Percentiles rank a stretch among this genome's conserved stretches.
Conservation (phyloP, 2,329 filamentous ascomycete species). For the Harringtonia aguacate region DNA sequence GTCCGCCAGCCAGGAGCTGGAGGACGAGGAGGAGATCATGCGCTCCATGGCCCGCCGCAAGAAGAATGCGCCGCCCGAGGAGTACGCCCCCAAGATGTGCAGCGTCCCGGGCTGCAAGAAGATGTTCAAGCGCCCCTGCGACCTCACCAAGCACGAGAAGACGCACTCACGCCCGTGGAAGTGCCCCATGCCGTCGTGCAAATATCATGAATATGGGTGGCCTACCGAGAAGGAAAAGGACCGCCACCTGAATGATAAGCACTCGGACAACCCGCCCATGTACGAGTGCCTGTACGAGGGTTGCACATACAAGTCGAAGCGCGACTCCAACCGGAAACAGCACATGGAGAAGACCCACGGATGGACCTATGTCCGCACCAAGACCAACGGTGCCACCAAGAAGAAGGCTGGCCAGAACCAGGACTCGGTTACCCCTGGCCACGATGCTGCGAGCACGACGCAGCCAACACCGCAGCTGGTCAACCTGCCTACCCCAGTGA, state of each 20-base stretch:
- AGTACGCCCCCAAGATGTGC: constrained; percentile 72
- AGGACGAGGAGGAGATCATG: constrained; percentile 72
- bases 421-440: constrained; percentile 19
- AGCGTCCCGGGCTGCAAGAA: constrained; percentile 69
- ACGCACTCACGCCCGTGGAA: constrained; percentile 96
- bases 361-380: constrained; percentile 84
- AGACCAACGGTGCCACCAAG: constrained; percentile 70
- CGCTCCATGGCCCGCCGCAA: constrained; percentile 93
- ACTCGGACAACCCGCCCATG: constrained; percentile 68
- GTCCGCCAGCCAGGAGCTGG: constrained; percentile 56
- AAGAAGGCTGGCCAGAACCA: constrained; percentile 1
- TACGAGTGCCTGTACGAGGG: constrained; percentile 74
- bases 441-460: constrained; percentile 28
- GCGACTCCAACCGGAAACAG: constrained; percentile 94
- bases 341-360: constrained; percentile 97
- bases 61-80: constrained; percentile 81
- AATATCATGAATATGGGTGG: constrained; percentile 84
- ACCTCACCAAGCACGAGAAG: constrained; percentile 96
- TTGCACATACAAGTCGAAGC: constrained; percentile 90
- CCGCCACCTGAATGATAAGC: constrained; percentile 92
- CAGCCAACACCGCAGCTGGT: constrained; percentile 49
- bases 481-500: constrained; percentile 52
- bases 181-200: constrained; percentile 72
- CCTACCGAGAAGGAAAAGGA: constrained; percentile 97
- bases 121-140: constrained; percentile 93